Evolutionary conservation across 192 early-diverging fungal genomes (phyloP), one percentile per base, ranked within the genome.

Genomic region (Coemansia pectinata): DNA sequence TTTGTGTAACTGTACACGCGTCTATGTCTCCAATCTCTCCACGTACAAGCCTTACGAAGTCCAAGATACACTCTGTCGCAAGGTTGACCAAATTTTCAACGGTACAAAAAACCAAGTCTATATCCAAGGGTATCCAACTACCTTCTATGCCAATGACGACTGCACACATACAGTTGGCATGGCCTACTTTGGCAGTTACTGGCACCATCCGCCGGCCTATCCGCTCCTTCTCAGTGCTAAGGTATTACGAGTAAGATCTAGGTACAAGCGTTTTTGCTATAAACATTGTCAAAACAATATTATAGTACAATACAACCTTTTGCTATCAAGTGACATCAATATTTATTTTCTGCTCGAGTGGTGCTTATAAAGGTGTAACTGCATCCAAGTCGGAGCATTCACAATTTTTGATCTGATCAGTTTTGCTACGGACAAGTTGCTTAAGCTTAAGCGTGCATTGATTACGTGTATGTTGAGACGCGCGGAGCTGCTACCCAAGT

Each of bases 201-300:
- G 53, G 53, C 53, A 57, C 29, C 11, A 9, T 34, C 27, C 29
- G 0, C 31, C 25, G 27, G 53, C 53, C 53, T 17, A 57, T 57
- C 15, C 53, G 53, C 11, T 57, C 53, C 0, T 57, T 57, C 14
- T 52, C 48, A 17, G 48, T 52, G 48, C 7, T 52, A 23, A n/a
- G 41, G 5, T 2, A 33, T 33, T 33, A 33, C 31, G 21, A 21
- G 21, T 33, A 33, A 33, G 31, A 33, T 33, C 33, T 36, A 73
- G 27, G 57, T 81, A 23, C 76, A 77, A 41, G 41, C 15, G 38
- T 6, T 25, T 12, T 38, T 60, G 17, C 9, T 25, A 33, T 33
- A 33, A 5, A 33, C 31, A 33, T 33, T 33, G 31, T 33, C 31
- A 5, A 33, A 33, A 21, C 21, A 21, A 21, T 21, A 21, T 21